Conservation (phyloP, 1,139 yeast genomes). For the Debaryomyces subglobosus region DNA sequence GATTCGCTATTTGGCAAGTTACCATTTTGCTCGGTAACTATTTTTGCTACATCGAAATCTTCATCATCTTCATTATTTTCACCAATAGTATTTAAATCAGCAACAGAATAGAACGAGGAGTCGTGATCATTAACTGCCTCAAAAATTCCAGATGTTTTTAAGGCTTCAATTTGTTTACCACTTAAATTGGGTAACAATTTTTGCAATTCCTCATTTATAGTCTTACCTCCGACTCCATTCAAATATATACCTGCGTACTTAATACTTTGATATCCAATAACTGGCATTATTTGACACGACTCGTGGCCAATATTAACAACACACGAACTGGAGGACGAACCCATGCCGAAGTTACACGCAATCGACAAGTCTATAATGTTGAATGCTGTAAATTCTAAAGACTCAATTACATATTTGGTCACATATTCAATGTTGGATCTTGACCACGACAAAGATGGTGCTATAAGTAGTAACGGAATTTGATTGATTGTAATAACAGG, state of each 20-base stretch:
- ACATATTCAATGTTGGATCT: conserved; percentile 66
- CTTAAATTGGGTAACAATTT: conserved; percentile 61
- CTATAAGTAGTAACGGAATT: conserved; percentile 55
- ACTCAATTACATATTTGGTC: conserved; percentile 77
- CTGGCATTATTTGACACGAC: conserved; percentile 76
- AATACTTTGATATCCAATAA: conserved; percentile 68
- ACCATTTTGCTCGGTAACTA: conserved; percentile 64
- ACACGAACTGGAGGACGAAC: conserved; percentile 57
- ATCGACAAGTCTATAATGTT: conserved; percentile 69
- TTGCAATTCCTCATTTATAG: conserved; percentile 57
- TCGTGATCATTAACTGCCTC: conserved; percentile 69
- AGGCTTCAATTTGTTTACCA: conserved; percentile 64
- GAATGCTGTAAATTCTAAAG: conserved; percentile 72
- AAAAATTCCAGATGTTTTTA: conserved; percentile 74
- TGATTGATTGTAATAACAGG: conserved; percentile 54
- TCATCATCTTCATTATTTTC: conserved; percentile 62
- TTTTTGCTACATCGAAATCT: conserved; percentile 84
- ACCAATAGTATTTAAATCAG: conserved; percentile 38
- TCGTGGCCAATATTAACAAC: conserved; percentile 83
- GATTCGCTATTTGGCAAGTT: conserved; percentile 23
- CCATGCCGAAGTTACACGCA: conserved; percentile 75
- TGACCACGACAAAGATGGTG: conserved; percentile 72
- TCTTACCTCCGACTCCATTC: conserved; percentile 59
- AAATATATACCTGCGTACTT: conserved; percentile 56
- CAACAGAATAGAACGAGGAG: conserved; percentile 61